Evolutionary conservation across 768 basidiomycete species (phyloP).

Genomic region (Guyanaporus albipodus): DNA sequence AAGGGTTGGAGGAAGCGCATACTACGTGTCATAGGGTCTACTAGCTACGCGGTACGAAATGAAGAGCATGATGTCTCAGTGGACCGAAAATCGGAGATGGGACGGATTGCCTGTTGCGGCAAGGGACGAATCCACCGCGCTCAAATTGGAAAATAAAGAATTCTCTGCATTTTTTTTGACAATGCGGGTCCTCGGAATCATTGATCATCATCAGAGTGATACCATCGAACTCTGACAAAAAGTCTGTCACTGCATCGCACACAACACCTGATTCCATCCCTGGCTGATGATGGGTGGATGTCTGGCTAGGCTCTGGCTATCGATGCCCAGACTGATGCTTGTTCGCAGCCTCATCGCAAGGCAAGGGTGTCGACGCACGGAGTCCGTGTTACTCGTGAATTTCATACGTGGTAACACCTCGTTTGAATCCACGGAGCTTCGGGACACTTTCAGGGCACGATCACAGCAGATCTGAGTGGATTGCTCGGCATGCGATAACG

Average conservation of each 20-base stretch:
- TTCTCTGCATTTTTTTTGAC: background rate
- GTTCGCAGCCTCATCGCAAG: conserved; percentile 6
- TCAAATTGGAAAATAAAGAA: conserved; percentile 3
- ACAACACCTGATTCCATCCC: conserved; percentile 5
- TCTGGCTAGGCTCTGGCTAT: background rate
- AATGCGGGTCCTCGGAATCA: conserved; percentile 5
- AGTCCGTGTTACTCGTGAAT: conserved; percentile 5
- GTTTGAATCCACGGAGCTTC: conserved; percentile 8
- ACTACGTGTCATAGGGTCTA: conserved; percentile 18
- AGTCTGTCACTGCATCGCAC: background rate
- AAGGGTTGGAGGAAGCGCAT: background rate
- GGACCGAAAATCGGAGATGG: conserved; percentile 1
- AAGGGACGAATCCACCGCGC: background rate
- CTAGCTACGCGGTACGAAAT: conserved; percentile 5
- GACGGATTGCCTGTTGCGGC: background rate
- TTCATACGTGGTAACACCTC: conserved; percentile 10
- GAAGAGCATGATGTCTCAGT: conserved; percentile 1
- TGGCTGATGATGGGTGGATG: conserved; percentile 1
- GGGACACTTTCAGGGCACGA: background rate
- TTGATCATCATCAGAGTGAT: conserved; percentile 3
- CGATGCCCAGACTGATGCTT: conserved; percentile 3
- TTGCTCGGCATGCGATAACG: background rate
- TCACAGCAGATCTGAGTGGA: background rate
- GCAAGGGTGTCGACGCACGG: background rate
- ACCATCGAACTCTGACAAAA: conserved; percentile 1